Evolutionary conservation across 2,329 filamentous ascomycete genomes (phyloP).

Genomic region (Tricladium varicosporioides): DNA sequence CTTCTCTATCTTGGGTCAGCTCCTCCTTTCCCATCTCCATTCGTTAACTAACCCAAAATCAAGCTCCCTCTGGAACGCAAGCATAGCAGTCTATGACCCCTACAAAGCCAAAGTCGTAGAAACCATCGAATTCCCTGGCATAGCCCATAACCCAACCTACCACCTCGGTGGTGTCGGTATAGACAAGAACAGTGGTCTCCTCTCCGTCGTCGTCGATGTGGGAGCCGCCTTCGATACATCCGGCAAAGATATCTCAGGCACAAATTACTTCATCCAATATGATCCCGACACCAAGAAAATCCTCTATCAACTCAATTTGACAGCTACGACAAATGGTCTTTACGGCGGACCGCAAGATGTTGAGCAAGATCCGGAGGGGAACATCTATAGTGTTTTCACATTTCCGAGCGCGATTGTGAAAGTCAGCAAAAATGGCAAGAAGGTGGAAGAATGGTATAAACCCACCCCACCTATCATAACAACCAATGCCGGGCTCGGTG

Average conservation of each 20-base stretch:
- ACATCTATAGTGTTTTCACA: slow-evolving; percentile 8
- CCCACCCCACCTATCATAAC: background rate
- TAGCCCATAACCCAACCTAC: background rate
- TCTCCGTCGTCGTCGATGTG: slow-evolving; percentile 14
- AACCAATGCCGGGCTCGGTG: background rate
- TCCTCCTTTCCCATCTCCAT: no score
- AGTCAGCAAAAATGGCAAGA: slow-evolving; percentile 2
- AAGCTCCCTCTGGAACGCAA: slow-evolving; percentile 12
- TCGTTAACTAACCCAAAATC: no score
- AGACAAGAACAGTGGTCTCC: slow-evolving; percentile 2
- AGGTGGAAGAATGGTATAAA: slow-evolving; percentile 7
- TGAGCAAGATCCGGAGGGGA: slow-evolving; percentile 12
- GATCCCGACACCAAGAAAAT: slow-evolving; percentile 2
- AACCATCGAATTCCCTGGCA: slow-evolving; percentile 8
- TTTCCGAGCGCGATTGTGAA: slow-evolving; percentile 10
- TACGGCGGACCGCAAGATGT: slow-evolving; percentile 14
- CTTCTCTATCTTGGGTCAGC: slow-evolving; percentile 9
- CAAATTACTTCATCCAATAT: slow-evolving; percentile 13
- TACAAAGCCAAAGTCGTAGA: slow-evolving; percentile 5
- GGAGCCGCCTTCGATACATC: slow-evolving; percentile 1
- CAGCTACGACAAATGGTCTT: slow-evolving; percentile 6
- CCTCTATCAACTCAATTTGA: slow-evolving; percentile 10
- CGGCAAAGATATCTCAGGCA: slow-evolving; percentile 9
- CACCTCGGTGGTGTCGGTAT: slow-evolving; percentile 11
- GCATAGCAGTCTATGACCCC: slow-evolving; percentile 11